These are phyloP conservation scores for Pichia sp. DNA, from an alignment of 1,139 yeast genomes.

Conservation along the genomic window DNA sequence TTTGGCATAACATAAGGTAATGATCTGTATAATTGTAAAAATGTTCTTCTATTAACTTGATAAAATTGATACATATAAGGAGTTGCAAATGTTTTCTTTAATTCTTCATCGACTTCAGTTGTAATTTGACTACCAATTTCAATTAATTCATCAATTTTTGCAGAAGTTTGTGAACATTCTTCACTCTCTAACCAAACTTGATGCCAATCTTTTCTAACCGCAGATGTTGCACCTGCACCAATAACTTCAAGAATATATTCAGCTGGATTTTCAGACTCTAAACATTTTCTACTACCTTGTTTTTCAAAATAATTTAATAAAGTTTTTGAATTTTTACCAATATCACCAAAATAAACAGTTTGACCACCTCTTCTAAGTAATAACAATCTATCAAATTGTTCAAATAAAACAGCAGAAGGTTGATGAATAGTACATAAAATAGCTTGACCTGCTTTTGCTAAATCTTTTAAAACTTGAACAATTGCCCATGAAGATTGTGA, in stretches of 20 bases:
- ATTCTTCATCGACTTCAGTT: conserved; percentile 33
- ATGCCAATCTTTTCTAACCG: conserved; percentile 22
- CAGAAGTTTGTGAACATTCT: conserved; percentile 5
- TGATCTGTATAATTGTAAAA: conserved; percentile 42
- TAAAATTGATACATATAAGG: conserved; percentile 35
- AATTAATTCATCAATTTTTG: conserved; percentile 23
- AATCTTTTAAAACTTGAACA: conserved; percentile 35
- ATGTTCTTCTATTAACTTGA: conserved; percentile 37
- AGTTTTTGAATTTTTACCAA: conserved; percentile 43
- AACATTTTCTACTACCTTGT: conserved; percentile 47
- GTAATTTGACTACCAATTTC: conserved; percentile 28
- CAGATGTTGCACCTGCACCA: conserved; percentile 52
- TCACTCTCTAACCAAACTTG: neutral
- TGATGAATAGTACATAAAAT: conserved; percentile 51
- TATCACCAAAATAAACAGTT: conserved; percentile 54
- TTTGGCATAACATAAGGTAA: conserved; percentile 42
- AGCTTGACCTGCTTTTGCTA: conserved; percentile 45
- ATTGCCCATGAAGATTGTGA: conserved; percentile 51
- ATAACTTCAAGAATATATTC: conserved; percentile 50
- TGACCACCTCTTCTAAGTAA: conserved; percentile 44
- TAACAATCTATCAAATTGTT: conserved; percentile 40
- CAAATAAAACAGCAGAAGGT: conserved; percentile 49
- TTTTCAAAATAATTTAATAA: conserved; percentile 45
- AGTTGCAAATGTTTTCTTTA: conserved; percentile 32
- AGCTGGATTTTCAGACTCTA: conserved; percentile 43